Percentiles rank a stretch among this genome's conserved stretches.
These are phyloP conservation scores for Verticillium alfalfae DNA, from an alignment of 2,329 filamentous ascomycete species.

Conservation along the genomic window DNA sequence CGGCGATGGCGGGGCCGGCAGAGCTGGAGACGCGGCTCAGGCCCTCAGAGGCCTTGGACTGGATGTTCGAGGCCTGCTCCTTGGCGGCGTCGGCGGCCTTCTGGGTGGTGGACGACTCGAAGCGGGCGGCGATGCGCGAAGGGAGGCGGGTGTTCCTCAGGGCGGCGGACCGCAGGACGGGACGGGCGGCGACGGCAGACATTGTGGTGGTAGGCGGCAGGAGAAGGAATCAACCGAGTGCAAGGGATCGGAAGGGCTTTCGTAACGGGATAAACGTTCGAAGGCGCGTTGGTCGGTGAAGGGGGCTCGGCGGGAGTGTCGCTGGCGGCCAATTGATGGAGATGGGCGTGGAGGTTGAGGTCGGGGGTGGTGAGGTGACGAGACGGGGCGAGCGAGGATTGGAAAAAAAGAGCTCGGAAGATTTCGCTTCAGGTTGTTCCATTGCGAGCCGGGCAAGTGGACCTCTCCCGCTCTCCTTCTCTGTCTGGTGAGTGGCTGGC, in stretches of 20 bases:
- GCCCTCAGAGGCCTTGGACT: conserved; percentile 71
- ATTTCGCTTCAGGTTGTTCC: conserved; percentile 27
- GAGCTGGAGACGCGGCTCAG: conserved; percentile 76
- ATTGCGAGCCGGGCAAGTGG: conserved; percentile 11
- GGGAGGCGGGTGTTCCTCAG: conserved; percentile 35
- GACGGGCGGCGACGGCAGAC: conserved; percentile 31
- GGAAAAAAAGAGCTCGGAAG: conserved; percentile 43
- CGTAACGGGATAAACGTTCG: neutral
- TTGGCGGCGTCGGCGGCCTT: conserved; percentile 38
- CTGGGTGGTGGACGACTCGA: conserved; percentile 52
- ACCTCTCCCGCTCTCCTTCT: neutral
- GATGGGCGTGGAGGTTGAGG: conserved; percentile 13
- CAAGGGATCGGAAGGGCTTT: neutral
- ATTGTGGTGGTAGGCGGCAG: conserved; percentile 15
- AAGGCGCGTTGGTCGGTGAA: neutral
- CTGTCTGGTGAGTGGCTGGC: neutral
- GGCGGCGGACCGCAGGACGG: conserved; percentile 39
- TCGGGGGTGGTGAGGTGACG: conserved; percentile 13
- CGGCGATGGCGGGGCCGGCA: conserved; percentile 71
- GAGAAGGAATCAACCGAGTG: neutral
- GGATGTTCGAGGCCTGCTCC: conserved; percentile 37
- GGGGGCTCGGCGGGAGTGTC: conserved; percentile 2
- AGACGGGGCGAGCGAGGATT: conserved; percentile 13
- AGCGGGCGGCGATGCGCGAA: conserved; percentile 44
- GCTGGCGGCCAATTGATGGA: conserved; percentile 28